Percentiles rank a stretch among this genome's conserved stretches.
Evolutionary conservation across 2,329 filamentous ascomycete genomes (phyloP).

Genomic region (Talaromyces sp.): DNA sequence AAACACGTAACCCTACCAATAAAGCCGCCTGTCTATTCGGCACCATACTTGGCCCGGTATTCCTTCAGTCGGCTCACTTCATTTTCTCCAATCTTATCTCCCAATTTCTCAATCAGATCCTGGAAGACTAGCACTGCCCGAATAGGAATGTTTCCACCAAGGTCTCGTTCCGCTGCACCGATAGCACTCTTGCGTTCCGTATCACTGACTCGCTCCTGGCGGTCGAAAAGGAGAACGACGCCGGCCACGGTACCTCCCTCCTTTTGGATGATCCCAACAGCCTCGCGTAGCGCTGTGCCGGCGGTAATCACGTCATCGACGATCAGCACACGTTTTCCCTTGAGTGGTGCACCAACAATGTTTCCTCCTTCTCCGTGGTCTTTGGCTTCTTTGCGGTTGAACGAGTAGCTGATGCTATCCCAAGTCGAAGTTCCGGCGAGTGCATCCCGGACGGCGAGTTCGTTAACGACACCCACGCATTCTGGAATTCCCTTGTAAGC

Average conservation of each 20-base stretch:
- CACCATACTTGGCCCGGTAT: conserved; percentile 55
- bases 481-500: conserved; percentile 97
- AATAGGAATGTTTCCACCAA: conserved; percentile 65
- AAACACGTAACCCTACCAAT: not conserved
- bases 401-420: conserved; percentile 71
- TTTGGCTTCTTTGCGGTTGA: conserved; percentile 95
- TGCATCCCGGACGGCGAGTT: conserved; percentile 64
- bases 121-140: conserved; percentile 66
- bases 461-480: conserved; percentile 69
- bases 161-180: conserved; percentile 77
- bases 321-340: conserved; percentile 80
- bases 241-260: conserved; percentile 82
- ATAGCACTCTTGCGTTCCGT: conserved; percentile 70
- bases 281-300: conserved; percentile 88
- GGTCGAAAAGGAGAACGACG: conserved; percentile 81
- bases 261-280: conserved; percentile 79
- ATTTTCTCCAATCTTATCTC: conserved; percentile 55
- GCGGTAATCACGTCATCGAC: conserved; percentile 97
- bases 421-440: conserved; percentile 51
- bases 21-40: conserved; percentile 19
- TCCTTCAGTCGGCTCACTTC: conserved; percentile 65
- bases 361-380: conserved; percentile 91
- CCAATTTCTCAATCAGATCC: conserved; percentile 70
- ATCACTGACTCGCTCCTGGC: conserved; percentile 59
- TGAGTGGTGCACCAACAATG: conserved; percentile 81